Base-by-base conservation (phyloP, 192 early-diverging fungal genomes). In the Haplosporangium gracile region DNA sequence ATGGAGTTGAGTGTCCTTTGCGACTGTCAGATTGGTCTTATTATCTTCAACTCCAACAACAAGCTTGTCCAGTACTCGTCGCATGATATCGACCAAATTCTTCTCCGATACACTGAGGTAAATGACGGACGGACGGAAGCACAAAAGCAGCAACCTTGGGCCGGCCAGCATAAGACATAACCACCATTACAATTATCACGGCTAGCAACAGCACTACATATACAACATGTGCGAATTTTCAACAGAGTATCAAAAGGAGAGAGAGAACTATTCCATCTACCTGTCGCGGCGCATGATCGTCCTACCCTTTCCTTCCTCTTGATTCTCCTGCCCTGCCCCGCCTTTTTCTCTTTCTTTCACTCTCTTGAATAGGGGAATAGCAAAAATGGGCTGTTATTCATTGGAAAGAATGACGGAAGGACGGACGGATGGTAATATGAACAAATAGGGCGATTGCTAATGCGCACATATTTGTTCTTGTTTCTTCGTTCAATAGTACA, bases 51-150 rank as follows among this genome's bases (percentile, higher is more conserved):
- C 88, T 94, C 92, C 22, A 96, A 96, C 80, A 95, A 97, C 90
- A 98, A 98, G 80, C 89, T 99, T n/a, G 95, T 97, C 39, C 97
- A 98, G 89, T 99, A 97, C 89, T 94, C 97, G 15, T 95, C 94
- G 39, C 95, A 95, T 39, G 97, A 99, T 82, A 99, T 99, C 91
- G 98, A 99, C 89, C 93, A 94, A 72, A 96, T 98, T 53, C 86
- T 98, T 75, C 90, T 97, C 88, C 93, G 94, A 72, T 99, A 98
- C 88, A 97, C 97, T 34, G 95, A 96, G 88, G 91, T 89, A 65
- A 80, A 39, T n/a, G 60, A 29, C 3, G 38, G 42, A 8, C 36
- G 22, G 38, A 65, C n/a, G 26, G 60, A 65, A 65, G 29, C 60
- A 32, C 55, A 15, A 65, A 65, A 29, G 60, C 8, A 65, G 60